Evolutionary conservation across 805 yeast species (phyloP).

Genomic region (Saturnispora galanensis): DNA sequence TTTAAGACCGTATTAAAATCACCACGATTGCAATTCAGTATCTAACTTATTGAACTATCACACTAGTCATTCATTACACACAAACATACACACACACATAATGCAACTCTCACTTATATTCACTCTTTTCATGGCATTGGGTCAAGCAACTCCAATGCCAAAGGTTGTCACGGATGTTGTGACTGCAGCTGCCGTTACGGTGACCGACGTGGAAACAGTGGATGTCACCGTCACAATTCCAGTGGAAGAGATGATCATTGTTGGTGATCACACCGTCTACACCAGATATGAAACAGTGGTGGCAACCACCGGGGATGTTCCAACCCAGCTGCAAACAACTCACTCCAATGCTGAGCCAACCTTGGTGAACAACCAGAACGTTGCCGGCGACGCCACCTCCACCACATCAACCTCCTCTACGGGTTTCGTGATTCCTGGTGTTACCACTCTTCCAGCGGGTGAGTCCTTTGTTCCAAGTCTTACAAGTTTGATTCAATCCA

Average conservation of each 20-base stretch:
- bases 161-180: slow-evolving; percentile 17
- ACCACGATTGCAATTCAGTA: not conserved
- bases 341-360: slow-evolving; percentile 30
- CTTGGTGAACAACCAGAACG: slow-evolving; percentile 3
- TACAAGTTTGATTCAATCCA: not conserved
- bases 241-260: slow-evolving; percentile 26
- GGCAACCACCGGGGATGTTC: not conserved
- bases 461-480: slow-evolving; percentile 10
- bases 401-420: slow-evolving; percentile 1
- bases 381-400: slow-evolving; percentile 3
- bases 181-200: slow-evolving; percentile 18
- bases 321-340: slow-evolving; percentile 32
- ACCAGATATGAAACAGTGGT: slow-evolving; percentile 2
- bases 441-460: slow-evolving; percentile 11
- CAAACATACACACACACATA: not conserved
- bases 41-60: not conserved
- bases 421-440: not conserved
- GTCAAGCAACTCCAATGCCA: slow-evolving; percentile 15
- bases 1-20: not conserved
- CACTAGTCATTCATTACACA: not conserved
- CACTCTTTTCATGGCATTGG: slow-evolving; percentile 3
- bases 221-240: slow-evolving; percentile 8
- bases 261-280: slow-evolving; percentile 12
- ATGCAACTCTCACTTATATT: slow-evolving; percentile 8
- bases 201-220: slow-evolving; percentile 13